A percentile compares a stretch with the other conserved stretches of the same genome.
Conservation (phyloP, 495 filamentous ascomycete species). For the Glarea lozoyensis region DNA sequence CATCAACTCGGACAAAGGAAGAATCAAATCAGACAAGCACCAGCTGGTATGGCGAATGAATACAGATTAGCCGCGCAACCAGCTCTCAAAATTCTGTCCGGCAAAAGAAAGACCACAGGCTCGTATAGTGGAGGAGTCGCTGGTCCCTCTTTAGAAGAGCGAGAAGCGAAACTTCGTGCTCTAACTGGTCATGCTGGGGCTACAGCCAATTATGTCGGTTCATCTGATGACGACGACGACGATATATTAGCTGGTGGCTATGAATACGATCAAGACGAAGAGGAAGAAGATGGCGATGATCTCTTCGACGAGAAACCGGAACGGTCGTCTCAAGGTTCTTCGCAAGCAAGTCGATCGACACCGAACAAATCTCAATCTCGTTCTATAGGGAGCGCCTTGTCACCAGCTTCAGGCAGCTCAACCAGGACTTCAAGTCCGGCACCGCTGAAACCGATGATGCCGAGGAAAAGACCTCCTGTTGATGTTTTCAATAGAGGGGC, state of each 20-base stretch:
- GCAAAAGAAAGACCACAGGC: constrained; percentile 1
- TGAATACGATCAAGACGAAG: constrained; percentile 6
- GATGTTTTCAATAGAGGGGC: constrained; percentile 18
- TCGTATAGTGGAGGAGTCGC: not conserved
- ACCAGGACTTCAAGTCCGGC: constrained; percentile 4
- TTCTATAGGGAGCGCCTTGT: not conserved
- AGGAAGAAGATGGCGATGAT: constrained; percentile 12
- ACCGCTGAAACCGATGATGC: constrained; percentile 9
- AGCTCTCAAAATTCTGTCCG: constrained; percentile 11
- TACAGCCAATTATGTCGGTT: no score
- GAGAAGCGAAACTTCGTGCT: constrained; percentile 10
- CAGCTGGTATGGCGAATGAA: constrained; percentile 19
- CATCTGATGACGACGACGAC: no score
- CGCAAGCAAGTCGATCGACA: no score
- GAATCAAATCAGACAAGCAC: constrained; percentile 13
- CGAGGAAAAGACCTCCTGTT: constrained; percentile 9
- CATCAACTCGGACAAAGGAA: constrained; percentile 11
- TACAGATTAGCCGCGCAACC: constrained; percentile 11
- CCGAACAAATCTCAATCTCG: not conserved
- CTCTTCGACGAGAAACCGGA: constrained; percentile 10
- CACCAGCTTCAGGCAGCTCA: not conserved
- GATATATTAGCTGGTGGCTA: no score
- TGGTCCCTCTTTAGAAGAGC: constrained; percentile 8
- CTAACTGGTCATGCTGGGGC: no score
- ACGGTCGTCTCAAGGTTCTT: no score